Evolutionary conservation across 2,329 filamentous ascomycete species (phyloP), one percentile per base, ranked within the genome.

Genomic region (Truncatella angustata): DNA sequence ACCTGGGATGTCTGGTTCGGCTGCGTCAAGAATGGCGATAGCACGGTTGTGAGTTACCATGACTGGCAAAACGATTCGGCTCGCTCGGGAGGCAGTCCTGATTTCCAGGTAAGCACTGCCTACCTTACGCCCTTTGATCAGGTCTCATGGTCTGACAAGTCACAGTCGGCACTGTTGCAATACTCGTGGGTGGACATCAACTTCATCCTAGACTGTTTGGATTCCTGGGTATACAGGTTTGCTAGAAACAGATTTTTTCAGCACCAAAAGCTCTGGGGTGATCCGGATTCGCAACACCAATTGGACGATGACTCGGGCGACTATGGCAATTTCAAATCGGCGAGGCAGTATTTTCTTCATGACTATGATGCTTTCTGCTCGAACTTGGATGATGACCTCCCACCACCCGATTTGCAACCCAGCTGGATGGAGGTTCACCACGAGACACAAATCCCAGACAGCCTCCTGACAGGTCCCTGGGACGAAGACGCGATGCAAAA

Each of bases 41-140:
- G 28, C 28, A 11, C 20, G 12, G 16, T 40, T 26, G n/a, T 10
- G 32, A 59, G 58, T 39, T 59, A 59, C 39, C 30, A 39, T 12
- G 58, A 53, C 16, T 76, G 74, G 73, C 58, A 71, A 16, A 39
- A 50, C 5, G 56, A 59, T 32, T 32, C 16, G n/a, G 47, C 26
- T 23, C 50, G 39, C 4, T 57, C 67, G 36, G 65, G 62, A 7
- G 75, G 74, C 1, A 70, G 76, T 50, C 68, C 71, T 3, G 54
- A 58, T 9, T 72, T 77, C 14, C 77, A 80, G 66, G 77, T 79
- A 58, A 51, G 70, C 59, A n/a, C n/a, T n/a, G n/a, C n/a, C n/a
- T n/a, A n/a, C n/a, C n/a, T n/a, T n/a, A n/a, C n/a, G n/a, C 30
- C 16, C 18, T 6, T 11, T 23, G 11, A 16, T 32, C 14, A 32